Base-by-base conservation (phyloP, 441 rosid genomes). In the Cnidoscolus chayamansa region DNA sequence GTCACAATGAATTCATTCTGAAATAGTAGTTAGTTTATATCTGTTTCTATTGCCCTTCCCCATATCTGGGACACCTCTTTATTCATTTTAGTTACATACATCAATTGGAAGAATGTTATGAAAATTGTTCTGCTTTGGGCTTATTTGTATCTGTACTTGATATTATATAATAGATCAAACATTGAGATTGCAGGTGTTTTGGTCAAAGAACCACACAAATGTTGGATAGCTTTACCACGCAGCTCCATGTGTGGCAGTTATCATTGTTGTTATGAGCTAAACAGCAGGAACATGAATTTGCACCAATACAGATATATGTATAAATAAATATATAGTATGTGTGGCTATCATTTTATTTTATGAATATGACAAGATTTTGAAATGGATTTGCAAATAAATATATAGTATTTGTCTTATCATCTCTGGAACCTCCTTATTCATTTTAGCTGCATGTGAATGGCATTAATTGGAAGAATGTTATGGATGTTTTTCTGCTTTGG, bases 351-450 rank as follows among this genome's bases (percentile, higher is more conserved):
- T 11, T 65, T 67, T 19, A 2, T 30, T 43, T 68, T 72, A 63
- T 49, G 30, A 19, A 72, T 19, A 59, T 66, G 53, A 8, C 66
- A 63, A 59, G 25, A 25, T 51, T 11, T 62, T 82, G 69, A 70
- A 63, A 55, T 62, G 56, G 55, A 25, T 25, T 25, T 25, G 25
- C 25, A 25, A 25, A 25, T 25, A 25, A 25, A 25, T 25, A 25
- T 25, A 25, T 25, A 25, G 25, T 25, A 25, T 25, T 25, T 25
- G 25, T 25, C 25, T 25, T 25, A 25, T 25, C 25, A 25, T 25
- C 25, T 25, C 25, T 25, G 25, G 25, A 25, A 25, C 25, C 25
- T 25, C 25, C 25, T 25, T 25, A 25, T 25, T 25, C 25, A 25
- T 25, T 25, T 25, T 25, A 25, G 25, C 25, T 25, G 25, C 25